A percentile compares a stretch with the other conserved stretches of the same genome.
phyloP scores from a whole-genome alignment of 2,329 filamentous ascomycete genomes.

The Emmonsiellopsis sp. region DNA sequence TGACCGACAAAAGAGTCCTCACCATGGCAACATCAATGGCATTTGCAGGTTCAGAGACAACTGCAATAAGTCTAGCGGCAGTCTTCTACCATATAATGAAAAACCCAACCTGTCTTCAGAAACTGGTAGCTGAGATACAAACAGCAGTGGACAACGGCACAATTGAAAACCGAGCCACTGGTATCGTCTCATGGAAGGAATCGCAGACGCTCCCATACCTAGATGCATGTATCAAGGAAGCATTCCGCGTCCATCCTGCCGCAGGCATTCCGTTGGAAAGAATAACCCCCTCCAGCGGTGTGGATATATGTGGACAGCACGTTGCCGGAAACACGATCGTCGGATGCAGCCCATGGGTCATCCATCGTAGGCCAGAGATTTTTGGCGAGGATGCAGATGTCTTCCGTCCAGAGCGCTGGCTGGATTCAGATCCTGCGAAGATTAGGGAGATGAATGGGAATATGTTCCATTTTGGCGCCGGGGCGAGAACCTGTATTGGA shows the following conservation, averaged over 20 bases:
- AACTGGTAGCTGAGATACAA: conserved; percentile 51
- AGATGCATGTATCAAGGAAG: conserved; percentile 68
- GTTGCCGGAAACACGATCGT: conserved; percentile 64
- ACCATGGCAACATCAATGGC: conserved; percentile 22
- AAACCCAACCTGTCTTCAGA: conserved; percentile 35
- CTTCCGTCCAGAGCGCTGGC: conserved; percentile 44
- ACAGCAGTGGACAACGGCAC: conserved; percentile 43
- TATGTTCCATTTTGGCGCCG: conserved; percentile 47
- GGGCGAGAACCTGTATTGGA: conserved; percentile 44
- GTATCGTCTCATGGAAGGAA: conserved; percentile 60
- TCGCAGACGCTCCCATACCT: conserved; percentile 63
- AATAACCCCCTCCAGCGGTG: conserved; percentile 56
- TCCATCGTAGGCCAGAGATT: conserved; percentile 58
- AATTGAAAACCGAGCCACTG: conserved; percentile 34
- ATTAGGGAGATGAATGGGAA: conserved; percentile 43
- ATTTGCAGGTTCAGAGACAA: conserved; percentile 69
- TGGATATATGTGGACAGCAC: conserved; percentile 52
- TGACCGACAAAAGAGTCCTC: conserved; percentile 19
- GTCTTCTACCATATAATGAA: conserved; percentile 68
- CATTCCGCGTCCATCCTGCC: conserved; percentile 66
- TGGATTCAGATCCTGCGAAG: conserved; percentile 23
- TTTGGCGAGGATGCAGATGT: conserved; percentile 59
- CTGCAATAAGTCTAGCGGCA: conserved; percentile 60
- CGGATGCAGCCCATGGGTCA: conserved; percentile 65
- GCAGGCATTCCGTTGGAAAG: conserved; percentile 64